Evolutionary conservation across 805 yeast genomes (phyloP), one percentile per base, ranked within the genome.

Genomic region (Teunomyces kruisii): DNA sequence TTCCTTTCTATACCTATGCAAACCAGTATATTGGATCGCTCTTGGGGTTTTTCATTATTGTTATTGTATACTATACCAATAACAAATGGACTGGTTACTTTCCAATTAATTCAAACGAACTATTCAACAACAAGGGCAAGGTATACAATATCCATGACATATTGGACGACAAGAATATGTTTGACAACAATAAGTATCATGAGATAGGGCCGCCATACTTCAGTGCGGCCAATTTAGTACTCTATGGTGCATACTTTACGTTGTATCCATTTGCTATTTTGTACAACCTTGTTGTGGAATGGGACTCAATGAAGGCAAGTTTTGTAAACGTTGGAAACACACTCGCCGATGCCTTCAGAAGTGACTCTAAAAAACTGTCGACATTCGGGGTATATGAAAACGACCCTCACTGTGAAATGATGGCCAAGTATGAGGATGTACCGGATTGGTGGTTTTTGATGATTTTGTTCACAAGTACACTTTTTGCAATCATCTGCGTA

Each of bases 141-240:
- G 47, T 65, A 0, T 83, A 69, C 57, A 64, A 74, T 15, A 78
- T 81, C 33, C 67, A 70, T 13, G 58, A 71, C 43, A 70, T 83
- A 13, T 56, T 83, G 35, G 61, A 74, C 41, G 63, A 58, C 3
- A 59, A 76, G 13, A 74, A 72, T 46, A 52, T 58, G 13, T 70
- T 83, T 38, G 84, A 81, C 54, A 48, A 60, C 16, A 58, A 52
- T 2, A 75, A 74, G 52, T 82, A 81, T 56, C 65, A 68, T 44
- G 48, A 59, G n/a, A 76, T 80, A 49, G 84, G 87, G 1, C 84
- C 86, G 7, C 88, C 89, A 7, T 83, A 75, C 60, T 81, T 80
- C 55, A 58, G 80, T 24, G 87, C 88, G 5, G 86, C 82, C 1
- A 79, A 79, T 56, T 61, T 82, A 47, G 78, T 83, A 8, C 59